A percentile compares a stretch with the other conserved stretches of the same genome.
Conservation (phyloP, 78 protist genomes). For the Capsaspora owczarzaki region DNA sequence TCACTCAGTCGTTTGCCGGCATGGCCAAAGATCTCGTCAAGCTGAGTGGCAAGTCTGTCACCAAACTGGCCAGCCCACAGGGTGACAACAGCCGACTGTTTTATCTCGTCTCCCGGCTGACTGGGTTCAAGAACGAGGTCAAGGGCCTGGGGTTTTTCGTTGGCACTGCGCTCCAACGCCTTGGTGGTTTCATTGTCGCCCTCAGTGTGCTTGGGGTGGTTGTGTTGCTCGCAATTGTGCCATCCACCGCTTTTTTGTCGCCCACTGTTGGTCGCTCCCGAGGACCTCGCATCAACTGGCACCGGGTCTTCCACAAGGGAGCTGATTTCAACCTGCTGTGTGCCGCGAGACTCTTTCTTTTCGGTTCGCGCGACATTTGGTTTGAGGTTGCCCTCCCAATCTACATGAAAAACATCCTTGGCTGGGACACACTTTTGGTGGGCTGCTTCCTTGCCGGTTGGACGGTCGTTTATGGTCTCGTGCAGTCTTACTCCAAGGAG, state of each 20-base stretch:
- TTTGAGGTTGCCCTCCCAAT: slow-evolving; percentile 30
- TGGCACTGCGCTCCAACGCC: slow-evolving; percentile 6
- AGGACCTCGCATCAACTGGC: neutral
- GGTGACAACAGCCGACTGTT: slow-evolving; percentile 6
- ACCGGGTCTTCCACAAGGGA: neutral
- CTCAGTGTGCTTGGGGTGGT: neutral
- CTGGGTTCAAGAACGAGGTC: slow-evolving; percentile 27
- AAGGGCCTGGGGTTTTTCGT: slow-evolving; percentile 37
- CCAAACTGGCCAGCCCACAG: slow-evolving; percentile 38
- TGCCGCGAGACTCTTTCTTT: slow-evolving; percentile 32
- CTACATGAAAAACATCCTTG: neutral
- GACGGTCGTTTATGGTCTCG: slow-evolving; percentile 30
- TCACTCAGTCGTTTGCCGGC: slow-evolving; percentile 14
- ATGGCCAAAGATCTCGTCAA: slow-evolving; percentile 44
- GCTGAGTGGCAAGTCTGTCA: slow-evolving; percentile 38
- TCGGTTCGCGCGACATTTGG: slow-evolving; percentile 46
- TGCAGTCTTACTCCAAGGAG: slow-evolving; percentile 23
- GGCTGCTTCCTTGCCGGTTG: slow-evolving; percentile 13
- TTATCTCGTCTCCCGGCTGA: slow-evolving; percentile 33
- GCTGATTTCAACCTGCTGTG: slow-evolving; percentile 27
- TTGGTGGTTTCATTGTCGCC: neutral
- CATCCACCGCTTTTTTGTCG: neutral
- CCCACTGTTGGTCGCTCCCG: neutral
- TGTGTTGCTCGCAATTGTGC: neutral
- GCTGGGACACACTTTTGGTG: neutral